A percentile compares a stretch with the other conserved stretches of the same genome.
phyloP scores from a whole-genome alignment of 2,329 filamentous ascomycete genomes.

The Colletotrichum lupini region DNA sequence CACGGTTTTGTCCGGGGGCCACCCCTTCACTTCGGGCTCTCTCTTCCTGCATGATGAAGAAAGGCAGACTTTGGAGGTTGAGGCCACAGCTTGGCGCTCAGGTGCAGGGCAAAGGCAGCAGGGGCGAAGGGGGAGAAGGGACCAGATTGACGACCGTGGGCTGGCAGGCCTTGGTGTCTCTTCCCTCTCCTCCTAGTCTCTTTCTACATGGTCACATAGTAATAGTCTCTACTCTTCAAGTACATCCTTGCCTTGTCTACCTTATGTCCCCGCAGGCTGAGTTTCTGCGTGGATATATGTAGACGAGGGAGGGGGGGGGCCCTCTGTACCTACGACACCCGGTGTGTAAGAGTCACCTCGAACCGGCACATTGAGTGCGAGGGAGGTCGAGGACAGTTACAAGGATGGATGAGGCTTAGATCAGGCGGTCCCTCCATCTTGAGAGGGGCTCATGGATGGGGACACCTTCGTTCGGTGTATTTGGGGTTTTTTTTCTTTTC shows the following conservation, averaged over 20 bases:
- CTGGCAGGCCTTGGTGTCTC: neutral
- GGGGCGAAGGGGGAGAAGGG: neutral
- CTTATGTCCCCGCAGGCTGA: neutral
- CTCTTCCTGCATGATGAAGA: slow-evolving; percentile 20
- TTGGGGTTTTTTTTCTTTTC: neutral
- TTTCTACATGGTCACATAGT: too few relatives aligned
- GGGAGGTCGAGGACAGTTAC: neutral
- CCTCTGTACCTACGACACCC: slow-evolving; percentile 13
- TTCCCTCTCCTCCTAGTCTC: too few relatives aligned
- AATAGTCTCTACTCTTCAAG: too few relatives aligned
- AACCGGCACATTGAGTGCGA: slow-evolving; percentile 4
- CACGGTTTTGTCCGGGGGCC: slow-evolving; percentile 3
- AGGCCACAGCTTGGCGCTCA: neutral
- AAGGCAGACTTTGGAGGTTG: slow-evolving; percentile 3
- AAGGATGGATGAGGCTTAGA: slow-evolving; percentile 26
- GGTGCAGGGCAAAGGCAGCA: neutral
- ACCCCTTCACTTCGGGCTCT: neutral
- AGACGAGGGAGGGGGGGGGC: neutral
- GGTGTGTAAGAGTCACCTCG: neutral
- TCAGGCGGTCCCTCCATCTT: slow-evolving; percentile 19
- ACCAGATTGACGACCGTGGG: neutral
- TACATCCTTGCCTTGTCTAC: too few relatives aligned
- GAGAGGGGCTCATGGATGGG: neutral
- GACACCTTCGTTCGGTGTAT: slow-evolving; percentile 15
- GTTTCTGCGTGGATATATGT: neutral